Percentiles rank a stretch among this genome's conserved stretches.
These are phyloP conservation scores for Tricholomella constricta DNA, from an alignment of 768 basidiomycete genomes.

Conservation along the genomic window DNA sequence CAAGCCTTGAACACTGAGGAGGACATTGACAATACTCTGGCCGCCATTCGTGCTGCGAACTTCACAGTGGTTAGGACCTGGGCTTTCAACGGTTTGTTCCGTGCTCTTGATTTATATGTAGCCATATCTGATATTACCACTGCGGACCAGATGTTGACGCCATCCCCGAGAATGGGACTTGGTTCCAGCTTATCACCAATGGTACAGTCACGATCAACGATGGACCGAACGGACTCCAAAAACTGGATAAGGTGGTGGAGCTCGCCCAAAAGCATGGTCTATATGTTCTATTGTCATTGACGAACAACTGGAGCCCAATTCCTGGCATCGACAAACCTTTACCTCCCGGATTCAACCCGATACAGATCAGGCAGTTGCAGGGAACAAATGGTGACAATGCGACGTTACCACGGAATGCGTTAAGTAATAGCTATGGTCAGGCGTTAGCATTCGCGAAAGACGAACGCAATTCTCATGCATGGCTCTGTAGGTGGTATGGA, in stretches of 20 bases:
- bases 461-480: background rate
- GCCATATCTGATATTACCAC: background rate
- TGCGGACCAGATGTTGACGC: conserved; percentile 44
- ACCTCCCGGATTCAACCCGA: conserved; percentile 49
- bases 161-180: conserved; percentile 59
- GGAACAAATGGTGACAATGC: conserved; percentile 33
- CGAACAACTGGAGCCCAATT: conserved; percentile 55
- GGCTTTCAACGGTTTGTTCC: conserved; percentile 65
- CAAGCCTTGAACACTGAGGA: conserved; percentile 49
- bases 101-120: background rate
- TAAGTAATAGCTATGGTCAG: conserved; percentile 67
- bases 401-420: conserved; percentile 44
- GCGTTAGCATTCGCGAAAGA: background rate
- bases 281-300: conserved; percentile 55
- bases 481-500: conserved; percentile 60
- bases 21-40: conserved; percentile 61
- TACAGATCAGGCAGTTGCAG: conserved; percentile 26
- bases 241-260: conserved; percentile 57
- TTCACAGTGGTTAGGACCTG: conserved; percentile 65
- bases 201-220: conserved; percentile 57
- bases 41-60: conserved; percentile 55
- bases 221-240: conserved; percentile 63
- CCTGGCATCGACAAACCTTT: conserved; percentile 10
- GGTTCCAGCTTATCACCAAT: conserved; percentile 62
- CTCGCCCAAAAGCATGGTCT: conserved; percentile 57